Base-by-base conservation (phyloP, 345 rosid genomes). In the Hibiscus tridactylites region DNA sequence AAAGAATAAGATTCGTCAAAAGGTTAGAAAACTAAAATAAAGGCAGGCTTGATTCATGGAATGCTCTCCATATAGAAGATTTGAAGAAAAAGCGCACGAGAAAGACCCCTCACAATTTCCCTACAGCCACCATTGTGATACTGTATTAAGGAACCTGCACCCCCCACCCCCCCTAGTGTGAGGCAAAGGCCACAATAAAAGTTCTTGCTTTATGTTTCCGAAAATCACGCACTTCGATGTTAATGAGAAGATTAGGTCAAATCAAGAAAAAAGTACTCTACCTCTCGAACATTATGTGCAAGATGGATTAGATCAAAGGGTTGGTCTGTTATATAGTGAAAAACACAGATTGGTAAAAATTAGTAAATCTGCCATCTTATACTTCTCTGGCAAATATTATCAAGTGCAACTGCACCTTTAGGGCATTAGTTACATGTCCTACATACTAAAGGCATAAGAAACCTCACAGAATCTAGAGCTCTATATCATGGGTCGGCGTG, bases 41-140 rank as follows among this genome's bases (percentile, higher is more conserved):
- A 9, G 62, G 19, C 72, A 31, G 12, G 35, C 26, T 26, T 11
- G 57, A 24, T 44, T 65, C 5, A 37, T 1, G 3, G 54, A 61
- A 46, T 8, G 3, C 11, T 70, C 11, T 70, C 67, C 37, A 54
- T 56, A 28, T 29, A 60, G 31, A 33, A 59, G 57, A 35, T 52
- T 39, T 35, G 28, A 39, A 12, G 28, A 64, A 75, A 35, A 29
- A 9, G 17, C 44, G 65, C 70, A 74, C 17, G 65, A 56, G 67
- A 80, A 57, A 52, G 67, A 82, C 7, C 53, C 71, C 44, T n/a
- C 49, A 74, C 35, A 70, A 69, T 46, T 52, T 12, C 44, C 61
- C 15, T 9, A 56, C 58, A 68, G 19, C 61, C 24, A 35, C 37
- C 65, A 10, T 57, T 71, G 74, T 75, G 47, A 75, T 65, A 54